A percentile compares a stretch with the other conserved stretches of the same genome.
Conservation (phyloP, 306 rosid species). For the Ochetophila trinervis region DNA sequence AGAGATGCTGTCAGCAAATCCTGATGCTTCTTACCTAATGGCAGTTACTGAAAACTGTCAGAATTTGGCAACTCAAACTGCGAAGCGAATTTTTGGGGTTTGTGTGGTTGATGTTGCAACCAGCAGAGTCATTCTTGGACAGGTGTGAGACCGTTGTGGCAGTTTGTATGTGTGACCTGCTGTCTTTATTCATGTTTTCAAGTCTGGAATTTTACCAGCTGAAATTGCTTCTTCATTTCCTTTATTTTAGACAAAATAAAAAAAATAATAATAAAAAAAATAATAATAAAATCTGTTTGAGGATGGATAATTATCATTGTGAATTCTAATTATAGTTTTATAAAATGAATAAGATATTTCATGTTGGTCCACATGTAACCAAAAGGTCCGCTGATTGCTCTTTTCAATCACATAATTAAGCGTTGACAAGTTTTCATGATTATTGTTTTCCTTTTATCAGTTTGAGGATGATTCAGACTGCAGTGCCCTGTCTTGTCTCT, state of each 20-base stretch:
- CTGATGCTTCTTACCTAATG: conserved; percentile 83
- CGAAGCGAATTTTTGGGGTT: conserved; percentile 62
- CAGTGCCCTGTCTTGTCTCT: conserved; percentile 70
- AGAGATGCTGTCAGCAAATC: conserved; percentile 71
- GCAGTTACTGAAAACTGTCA: conserved; percentile 66
- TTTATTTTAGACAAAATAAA: not conserved
- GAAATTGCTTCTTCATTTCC: conserved; percentile 7
- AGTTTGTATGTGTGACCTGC: not conserved
- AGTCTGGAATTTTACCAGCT: not conserved
- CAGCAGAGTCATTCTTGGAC: conserved; percentile 79
- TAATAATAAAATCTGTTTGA: not conserved
- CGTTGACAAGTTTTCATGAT: conserved; percentile 2
- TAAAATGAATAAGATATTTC: not conserved
- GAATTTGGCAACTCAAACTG: conserved; percentile 39
- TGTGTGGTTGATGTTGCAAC: conserved; percentile 81
- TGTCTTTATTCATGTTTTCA: not conserved
- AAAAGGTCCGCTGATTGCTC: conserved; percentile 17
- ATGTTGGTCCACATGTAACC: not conserved
- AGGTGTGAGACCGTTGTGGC: conserved; percentile 45
- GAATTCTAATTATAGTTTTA: conserved; percentile 5
- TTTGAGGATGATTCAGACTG: conserved; percentile 81
- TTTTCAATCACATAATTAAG: not conserved
- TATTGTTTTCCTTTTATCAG: conserved; percentile 41
- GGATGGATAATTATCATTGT: not conserved
- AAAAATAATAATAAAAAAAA: too few relatives aligned